Evolutionary conservation across 495 filamentous ascomycete genomes (phyloP), one percentile per base, ranked within the genome.

Genomic region (Penicillium maclennaniae): DNA sequence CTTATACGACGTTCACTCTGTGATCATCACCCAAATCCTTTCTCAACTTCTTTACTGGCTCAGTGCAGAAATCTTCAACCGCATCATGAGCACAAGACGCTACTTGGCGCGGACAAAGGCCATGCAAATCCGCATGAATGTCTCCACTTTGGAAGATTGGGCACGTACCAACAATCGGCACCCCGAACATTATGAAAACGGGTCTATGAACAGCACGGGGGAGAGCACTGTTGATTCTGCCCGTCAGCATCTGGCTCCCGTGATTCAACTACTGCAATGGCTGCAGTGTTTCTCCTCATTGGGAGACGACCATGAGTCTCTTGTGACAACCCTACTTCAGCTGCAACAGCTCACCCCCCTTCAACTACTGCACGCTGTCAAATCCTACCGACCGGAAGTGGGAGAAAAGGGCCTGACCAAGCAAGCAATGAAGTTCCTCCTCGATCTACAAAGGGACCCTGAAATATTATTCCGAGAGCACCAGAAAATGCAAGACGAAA

Each of bases 81-180:
- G 95, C 53, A 90, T 97, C 65, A 92, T 97, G 85, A 91, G 87
- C 14, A 96, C 91, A 55, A 86, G 89, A 51, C 89, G 91, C 67
- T 99, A 97, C 62, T 81, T 99, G 7, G 92, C 93, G 6, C 84
- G 93, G 27, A 99, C 93, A 14, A 99, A 99, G 68, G 93, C 93
- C 6, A 97, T 99, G 93, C 95, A 99, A 62, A 97, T 99, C 54
- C 89, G 93, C 54, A 96, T 99, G 89, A 99, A 99, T 66, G 84
- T 97, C 23, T 97, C 93, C 4, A 83, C 81, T 2, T 76, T 99
- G 40, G 93, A 99, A 68, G 93, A 99, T 64, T 99, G 93, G 93
- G 93, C 92, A 1, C 80, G 91, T 14, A 75, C 79, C 23, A 99
- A 97, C 70, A 97, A 96, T 62, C 84, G 95, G 15, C 84, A 95